Percentiles rank a stretch among this genome's conserved stretches.
Evolutionary conservation across 2,329 filamentous ascomycete species (phyloP).

Genomic region (Chaetothyriales sp.): DNA sequence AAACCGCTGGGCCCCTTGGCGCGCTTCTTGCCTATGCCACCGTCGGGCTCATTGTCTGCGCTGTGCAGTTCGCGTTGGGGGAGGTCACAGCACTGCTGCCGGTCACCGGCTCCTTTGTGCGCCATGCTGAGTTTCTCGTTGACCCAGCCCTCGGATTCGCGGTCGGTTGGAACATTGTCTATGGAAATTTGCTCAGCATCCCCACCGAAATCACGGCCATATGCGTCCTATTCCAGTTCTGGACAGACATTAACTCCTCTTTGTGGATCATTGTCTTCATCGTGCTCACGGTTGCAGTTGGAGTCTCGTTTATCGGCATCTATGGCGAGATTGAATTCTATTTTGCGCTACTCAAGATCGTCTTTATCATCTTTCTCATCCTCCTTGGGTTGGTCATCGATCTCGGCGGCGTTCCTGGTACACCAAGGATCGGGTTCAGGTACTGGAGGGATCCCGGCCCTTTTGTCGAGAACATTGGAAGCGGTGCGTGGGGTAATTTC

Average conservation of each 20-base stretch:
- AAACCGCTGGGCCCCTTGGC: constrained; percentile 37
- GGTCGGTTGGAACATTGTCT: constrained; percentile 30
- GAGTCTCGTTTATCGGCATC: constrained; percentile 25
- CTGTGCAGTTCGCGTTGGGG: constrained; percentile 38
- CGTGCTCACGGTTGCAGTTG: constrained; percentile 23
- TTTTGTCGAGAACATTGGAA: constrained; percentile 51
- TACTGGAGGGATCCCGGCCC: constrained; percentile 59
- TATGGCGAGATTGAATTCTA: constrained; percentile 42
- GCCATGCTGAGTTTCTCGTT: constrained; percentile 38
- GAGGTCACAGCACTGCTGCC: constrained; percentile 40
- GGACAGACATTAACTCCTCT: constrained; percentile 41
- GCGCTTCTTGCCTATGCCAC: constrained; percentile 38
- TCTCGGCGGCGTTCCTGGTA: constrained; percentile 47
- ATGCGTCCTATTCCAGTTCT: constrained; percentile 49
- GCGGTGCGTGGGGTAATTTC: constrained; percentile 47
- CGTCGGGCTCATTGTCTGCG: constrained; percentile 37
- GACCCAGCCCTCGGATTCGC: constrained; percentile 39
- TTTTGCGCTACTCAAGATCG: constrained; percentile 43
- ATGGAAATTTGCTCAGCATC: constrained; percentile 42
- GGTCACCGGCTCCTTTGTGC: constrained; percentile 37
- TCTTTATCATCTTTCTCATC: constrained; percentile 47
- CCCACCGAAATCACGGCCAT: constrained; percentile 50
- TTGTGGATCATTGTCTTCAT: constrained; percentile 31
- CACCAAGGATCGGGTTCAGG: constrained; percentile 47
- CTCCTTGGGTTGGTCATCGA: constrained; percentile 43